These are phyloP conservation scores for Geotrichum australiense DNA, from an alignment of 1,139 yeast species.

Conservation along the genomic window DNA sequence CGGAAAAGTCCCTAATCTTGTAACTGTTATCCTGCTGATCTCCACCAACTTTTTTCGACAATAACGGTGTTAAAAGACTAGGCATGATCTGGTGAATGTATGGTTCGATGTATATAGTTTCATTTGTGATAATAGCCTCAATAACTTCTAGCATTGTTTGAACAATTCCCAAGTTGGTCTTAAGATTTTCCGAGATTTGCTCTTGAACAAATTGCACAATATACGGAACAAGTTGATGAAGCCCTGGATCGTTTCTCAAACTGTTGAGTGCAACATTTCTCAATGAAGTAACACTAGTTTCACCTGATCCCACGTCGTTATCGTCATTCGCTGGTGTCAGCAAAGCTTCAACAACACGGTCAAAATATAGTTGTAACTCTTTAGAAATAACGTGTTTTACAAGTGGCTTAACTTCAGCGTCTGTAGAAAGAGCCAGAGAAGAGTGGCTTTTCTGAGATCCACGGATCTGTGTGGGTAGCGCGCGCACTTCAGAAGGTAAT, in stretches of 20 bases:
- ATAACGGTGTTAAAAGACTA: conserved; percentile 76
- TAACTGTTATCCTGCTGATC: conserved; percentile 30
- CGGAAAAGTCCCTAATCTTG: conserved; percentile 76
- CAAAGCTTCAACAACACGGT: conserved; percentile 78
- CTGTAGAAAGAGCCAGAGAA: conserved; percentile 37
- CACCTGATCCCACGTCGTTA: conserved; percentile 35
- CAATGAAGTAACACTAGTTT: conserved; percentile 41
- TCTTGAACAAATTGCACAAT: conserved; percentile 95
- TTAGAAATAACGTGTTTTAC: conserved; percentile 96
- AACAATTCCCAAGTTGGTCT: conserved; percentile 55
- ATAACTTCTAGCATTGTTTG: conserved; percentile 90
- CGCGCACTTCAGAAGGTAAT: conserved; percentile 46
- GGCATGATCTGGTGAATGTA: conserved; percentile 97
- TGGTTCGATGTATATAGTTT: conserved; percentile 86
- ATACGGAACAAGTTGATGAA: conserved; percentile 94
- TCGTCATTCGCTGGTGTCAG: conserved; percentile 29
- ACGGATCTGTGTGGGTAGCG: conserved; percentile 39
- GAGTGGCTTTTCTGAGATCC: conserved; percentile 35
- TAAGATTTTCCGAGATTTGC: conserved; percentile 82
- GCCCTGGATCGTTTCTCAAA: conserved; percentile 84
- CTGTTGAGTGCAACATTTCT: conserved; percentile 78
- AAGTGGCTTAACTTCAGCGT: conserved; percentile 79
- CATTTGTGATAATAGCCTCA: conserved; percentile 76
- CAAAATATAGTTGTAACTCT: conserved; percentile 89
- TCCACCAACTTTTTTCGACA: conserved; percentile 86